Evolutionary conservation across 2,329 filamentous ascomycete species (phyloP).

Genomic region (Ilyonectria destructans): DNA sequence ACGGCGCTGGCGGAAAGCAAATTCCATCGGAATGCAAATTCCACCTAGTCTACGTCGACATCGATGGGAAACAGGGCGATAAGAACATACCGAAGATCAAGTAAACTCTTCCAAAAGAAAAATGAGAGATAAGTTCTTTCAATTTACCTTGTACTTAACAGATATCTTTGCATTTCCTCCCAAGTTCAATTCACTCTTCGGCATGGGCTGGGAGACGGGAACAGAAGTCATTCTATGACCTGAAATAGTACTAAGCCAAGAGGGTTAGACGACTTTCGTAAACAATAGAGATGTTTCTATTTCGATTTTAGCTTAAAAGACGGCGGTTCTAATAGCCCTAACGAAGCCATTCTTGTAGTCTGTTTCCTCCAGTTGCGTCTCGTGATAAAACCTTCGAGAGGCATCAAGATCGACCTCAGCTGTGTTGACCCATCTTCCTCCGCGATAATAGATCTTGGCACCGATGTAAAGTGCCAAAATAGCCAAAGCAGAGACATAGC

Average conservation of each 20-base stretch:
- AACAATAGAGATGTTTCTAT: neutral
- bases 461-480: slow-evolving; percentile 60
- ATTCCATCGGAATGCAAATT: neutral
- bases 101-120: too few relatives aligned
- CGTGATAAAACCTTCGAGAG: slow-evolving; percentile 29
- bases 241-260: neutral
- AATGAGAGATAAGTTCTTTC: too few relatives aligned
- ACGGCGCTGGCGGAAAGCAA: neutral
- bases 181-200: neutral
- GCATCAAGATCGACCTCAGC: slow-evolving; percentile 20
- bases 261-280: neutral
- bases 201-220: neutral
- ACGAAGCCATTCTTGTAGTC: neutral
- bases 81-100: too few relatives aligned
- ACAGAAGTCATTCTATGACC: neutral
- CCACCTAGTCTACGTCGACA: too few relatives aligned
- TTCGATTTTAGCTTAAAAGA: neutral
- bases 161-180: too few relatives aligned
- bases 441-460: slow-evolving; percentile 58
- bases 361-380: slow-evolving; percentile 7
- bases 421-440: slow-evolving; percentile 34
- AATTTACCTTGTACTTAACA: too few relatives aligned
- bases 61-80: too few relatives aligned
- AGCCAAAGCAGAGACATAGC: slow-evolving; percentile 61
- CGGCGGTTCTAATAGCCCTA: neutral